Evolutionary conservation across 2,329 filamentous ascomycete species (phyloP), one percentile per base, ranked within the genome.

Genomic region (Nigrospora sphaerica): DNA sequence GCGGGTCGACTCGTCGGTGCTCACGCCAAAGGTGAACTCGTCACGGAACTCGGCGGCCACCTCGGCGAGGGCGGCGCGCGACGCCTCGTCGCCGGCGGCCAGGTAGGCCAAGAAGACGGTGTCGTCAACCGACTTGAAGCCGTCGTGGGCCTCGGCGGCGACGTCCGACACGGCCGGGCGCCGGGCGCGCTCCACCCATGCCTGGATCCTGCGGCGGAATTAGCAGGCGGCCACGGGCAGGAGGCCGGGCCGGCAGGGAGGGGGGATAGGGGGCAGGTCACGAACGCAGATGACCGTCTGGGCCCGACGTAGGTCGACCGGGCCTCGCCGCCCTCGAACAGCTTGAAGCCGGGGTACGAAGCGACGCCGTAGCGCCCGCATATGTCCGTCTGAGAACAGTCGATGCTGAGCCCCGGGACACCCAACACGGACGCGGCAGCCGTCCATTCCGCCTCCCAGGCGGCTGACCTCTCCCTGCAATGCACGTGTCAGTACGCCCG

Each of bases 1-100:
- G 1, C 49, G 40, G 6, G 53, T 40, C 3, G 47, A 47, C 2
- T 46, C n/a, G 28, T 58, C 54, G 0, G 48, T 47, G 6, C 53
- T 50, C 12, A 60, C 12, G 12, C 60, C 64, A 41, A 69, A 68
- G 2, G 57, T 60, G 46, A 68, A 69, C 48, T 68, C 63, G 12
- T 58, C 54, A 6, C 52, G 51, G 47, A 62, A 61, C 19, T 49
- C 51, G 10, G 41, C 39, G 1, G 64, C 64, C 1, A 61, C 50
- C 9, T 54, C 48, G 7, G 52, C 46, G 34, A 66, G 62, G 2
- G 45, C 45, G 12, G 49, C 33, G 2, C 51, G 49, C 7, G 54
- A 47, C 6, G 33, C 42, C 3, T 52, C 46, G 40, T 63, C 56
- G 4, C 48, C 47, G 1, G 46, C 19, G 14, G 45, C 38, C 3